A percentile compares a stretch with the other conserved stretches of the same genome.
These are phyloP conservation scores for Begonia fuchsioides DNA, from an alignment of 306 rosid genomes.

Conservation along the genomic window DNA sequence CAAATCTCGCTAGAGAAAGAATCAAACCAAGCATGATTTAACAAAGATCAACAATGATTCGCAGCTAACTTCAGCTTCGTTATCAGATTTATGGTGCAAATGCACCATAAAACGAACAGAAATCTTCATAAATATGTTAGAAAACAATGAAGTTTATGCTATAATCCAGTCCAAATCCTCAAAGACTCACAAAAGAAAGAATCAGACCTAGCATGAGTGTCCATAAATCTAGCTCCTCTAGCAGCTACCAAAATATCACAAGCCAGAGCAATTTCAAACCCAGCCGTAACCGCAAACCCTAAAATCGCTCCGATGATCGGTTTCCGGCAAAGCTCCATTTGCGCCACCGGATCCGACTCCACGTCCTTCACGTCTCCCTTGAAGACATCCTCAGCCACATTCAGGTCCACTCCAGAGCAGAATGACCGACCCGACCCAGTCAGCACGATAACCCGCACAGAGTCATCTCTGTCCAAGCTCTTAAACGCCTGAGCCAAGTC, in stretches of 20 bases:
- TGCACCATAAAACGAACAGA: too few species aligned
- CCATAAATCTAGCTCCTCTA: conserved; percentile 70
- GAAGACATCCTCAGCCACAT: conserved; percentile 74
- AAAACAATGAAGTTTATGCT: too few species aligned
- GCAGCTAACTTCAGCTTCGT: too few species aligned
- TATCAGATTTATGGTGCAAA: too few species aligned
- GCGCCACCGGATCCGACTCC: conserved; percentile 55
- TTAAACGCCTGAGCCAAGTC: conserved; percentile 65
- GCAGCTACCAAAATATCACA: conserved; percentile 71
- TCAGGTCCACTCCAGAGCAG: conserved; percentile 86
- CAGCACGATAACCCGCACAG: conserved; percentile 53
- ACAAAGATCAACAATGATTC: too few species aligned
- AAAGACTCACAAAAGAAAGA: background rate
- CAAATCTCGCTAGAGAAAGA: background rate
- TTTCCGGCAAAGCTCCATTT: conserved; percentile 69
- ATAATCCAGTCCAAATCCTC: too few species aligned
- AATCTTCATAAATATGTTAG: too few species aligned
- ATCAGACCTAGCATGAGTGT: conserved; percentile 70
- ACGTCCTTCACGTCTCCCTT: conserved; percentile 82
- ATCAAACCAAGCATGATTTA: conserved; percentile 68
- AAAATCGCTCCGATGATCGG: conserved; percentile 73
- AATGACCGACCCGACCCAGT: conserved; percentile 81
- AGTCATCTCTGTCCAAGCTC: conserved; percentile 40
- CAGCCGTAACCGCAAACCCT: conserved; percentile 93
- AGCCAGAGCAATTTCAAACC: conserved; percentile 81